phyloP scores from a whole-genome alignment of 1,284 basidiomycete species.

The Xerocomus amazonicus region DNA sequence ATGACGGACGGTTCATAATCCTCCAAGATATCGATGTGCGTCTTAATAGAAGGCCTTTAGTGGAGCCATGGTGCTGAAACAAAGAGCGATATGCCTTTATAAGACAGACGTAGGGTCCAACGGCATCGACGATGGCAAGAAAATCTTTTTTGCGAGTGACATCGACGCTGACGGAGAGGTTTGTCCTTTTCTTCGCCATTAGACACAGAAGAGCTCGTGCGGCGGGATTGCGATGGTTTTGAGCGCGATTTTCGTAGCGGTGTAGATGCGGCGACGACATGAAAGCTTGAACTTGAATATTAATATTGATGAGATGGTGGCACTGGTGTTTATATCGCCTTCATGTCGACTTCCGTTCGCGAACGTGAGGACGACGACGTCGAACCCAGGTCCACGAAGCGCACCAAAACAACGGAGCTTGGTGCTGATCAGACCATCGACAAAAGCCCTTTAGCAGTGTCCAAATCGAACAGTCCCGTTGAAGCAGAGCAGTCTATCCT shows the following conservation, averaged over 20 bases:
- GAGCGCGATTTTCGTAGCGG: conserved; percentile 67
- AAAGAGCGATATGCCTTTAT: conserved; percentile 69
- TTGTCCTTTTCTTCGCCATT: conserved; percentile 87
- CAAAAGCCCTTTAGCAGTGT: conserved; percentile 7
- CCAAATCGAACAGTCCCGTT: not conserved
- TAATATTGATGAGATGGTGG: conserved; percentile 39
- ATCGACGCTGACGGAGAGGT: conserved; percentile 95
- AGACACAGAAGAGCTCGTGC: conserved; percentile 76
- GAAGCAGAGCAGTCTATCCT: conserved; percentile 40
- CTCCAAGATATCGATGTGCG: conserved; percentile 94
- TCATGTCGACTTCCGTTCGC: conserved; percentile 36
- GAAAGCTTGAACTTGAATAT: conserved; percentile 27
- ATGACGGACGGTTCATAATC: conserved; percentile 84
- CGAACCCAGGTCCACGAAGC: conserved; percentile 50
- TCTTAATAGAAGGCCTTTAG: conserved; percentile 52
- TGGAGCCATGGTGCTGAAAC: conserved; percentile 18
- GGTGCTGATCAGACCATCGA: conserved; percentile 7
- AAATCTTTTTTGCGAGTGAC: conserved; percentile 83
- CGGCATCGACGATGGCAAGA: conserved; percentile 82
- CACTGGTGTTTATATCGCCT: not conserved
- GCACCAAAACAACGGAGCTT: conserved; percentile 46
- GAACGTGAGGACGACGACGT: conserved; percentile 51
- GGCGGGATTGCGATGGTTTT: conserved; percentile 65
- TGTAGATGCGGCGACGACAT: conserved; percentile 45
- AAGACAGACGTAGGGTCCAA: conserved; percentile 88